Evolutionary conservation across 2,329 filamentous ascomycete genomes (phyloP).

Genomic region (Alternaria panax): DNA sequence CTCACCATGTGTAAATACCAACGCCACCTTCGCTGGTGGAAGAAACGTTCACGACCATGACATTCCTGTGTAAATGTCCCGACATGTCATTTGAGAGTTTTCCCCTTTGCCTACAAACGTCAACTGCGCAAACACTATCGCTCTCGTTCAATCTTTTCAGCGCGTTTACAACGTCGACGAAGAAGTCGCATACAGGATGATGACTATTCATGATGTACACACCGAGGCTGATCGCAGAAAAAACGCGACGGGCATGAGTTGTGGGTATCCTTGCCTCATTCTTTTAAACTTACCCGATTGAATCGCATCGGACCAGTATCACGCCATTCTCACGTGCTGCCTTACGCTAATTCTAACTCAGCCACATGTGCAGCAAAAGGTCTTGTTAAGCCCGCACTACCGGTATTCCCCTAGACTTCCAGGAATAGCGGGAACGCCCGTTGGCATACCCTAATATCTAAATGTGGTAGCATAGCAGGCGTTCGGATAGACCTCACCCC

Average conservation of each 20-base stretch:
- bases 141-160: not conserved
- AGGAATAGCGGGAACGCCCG: constrained; percentile 21
- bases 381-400: constrained; percentile 13
- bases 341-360: constrained; percentile 10
- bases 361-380: constrained; percentile 18
- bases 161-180: not conserved
- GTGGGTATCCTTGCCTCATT: not conserved
- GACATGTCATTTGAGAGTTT: not conserved
- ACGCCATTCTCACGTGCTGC: constrained; percentile 25
- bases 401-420: constrained; percentile 23
- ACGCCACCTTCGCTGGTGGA: not conserved
- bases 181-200: not conserved
- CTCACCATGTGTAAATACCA: not conserved
- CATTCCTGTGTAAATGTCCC: not conserved
- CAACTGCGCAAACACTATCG: not conserved
- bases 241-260: not conserved
- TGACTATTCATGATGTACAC: not conserved
- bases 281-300: not conserved
- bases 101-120: not conserved
- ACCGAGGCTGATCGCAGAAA: not conserved
- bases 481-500: not conserved
- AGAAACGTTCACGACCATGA: not conserved
- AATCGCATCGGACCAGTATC: constrained; percentile 21
- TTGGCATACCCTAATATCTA: constrained; percentile 10
- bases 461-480: not conserved